Percentiles rank a stretch among this genome's conserved stretches.
Conservation (phyloP, 768 basidiomycete species). For the Suillus subaureus region DNA sequence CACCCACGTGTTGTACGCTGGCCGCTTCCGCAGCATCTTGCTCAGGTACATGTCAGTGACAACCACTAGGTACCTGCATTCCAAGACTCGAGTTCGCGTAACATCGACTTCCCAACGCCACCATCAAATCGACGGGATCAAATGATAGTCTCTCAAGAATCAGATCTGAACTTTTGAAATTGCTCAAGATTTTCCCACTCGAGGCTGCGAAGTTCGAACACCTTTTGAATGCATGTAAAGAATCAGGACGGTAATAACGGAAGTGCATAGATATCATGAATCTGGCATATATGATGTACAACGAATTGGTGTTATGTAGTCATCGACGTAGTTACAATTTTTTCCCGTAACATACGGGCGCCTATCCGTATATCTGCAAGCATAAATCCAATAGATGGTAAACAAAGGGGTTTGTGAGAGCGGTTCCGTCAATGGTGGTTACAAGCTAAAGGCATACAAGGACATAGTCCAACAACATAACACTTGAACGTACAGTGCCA, state of each 20-base stretch:
- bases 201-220: neutral
- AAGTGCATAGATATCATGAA: constrained; percentile 18
- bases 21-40: neutral
- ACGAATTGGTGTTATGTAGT: constrained; percentile 13
- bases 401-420: constrained; percentile 13
- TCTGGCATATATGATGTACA: constrained; percentile 16
- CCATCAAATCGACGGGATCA: neutral
- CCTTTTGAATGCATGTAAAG: neutral
- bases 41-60: neutral
- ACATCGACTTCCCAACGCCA: neutral
- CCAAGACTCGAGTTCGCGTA: neutral
- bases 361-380: constrained; percentile 19
- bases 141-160: neutral
- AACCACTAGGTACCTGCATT: neutral
- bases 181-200: neutral
- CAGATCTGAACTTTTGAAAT: neutral
- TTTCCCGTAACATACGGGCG: constrained; percentile 18
- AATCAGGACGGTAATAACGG: neutral
- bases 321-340: constrained; percentile 18
- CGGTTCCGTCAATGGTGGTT: constrained; percentile 15
- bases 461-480: constrained; percentile 23
- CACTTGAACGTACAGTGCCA: constrained; percentile 28
- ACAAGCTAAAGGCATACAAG: constrained; percentile 33
- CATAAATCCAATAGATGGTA: constrained; percentile 18
- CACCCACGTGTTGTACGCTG: neutral